Conservation (phyloP, 1,139 yeast species). For the Debaryomyces robertsiae region DNA sequence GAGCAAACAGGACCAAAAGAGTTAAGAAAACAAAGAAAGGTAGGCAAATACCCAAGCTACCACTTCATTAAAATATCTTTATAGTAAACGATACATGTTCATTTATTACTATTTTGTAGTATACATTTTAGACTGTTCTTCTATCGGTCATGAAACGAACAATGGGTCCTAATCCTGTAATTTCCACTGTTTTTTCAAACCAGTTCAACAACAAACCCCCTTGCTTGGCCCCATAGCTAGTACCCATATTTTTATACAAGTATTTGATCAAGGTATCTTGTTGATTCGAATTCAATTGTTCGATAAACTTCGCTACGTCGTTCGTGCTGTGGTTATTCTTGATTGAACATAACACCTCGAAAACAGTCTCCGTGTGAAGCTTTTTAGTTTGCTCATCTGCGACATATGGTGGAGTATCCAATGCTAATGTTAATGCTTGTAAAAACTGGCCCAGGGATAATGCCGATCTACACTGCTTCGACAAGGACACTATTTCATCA, state of each 20-base stretch:
- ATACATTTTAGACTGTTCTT: slow-evolving; percentile 58
- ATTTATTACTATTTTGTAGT: slow-evolving; percentile 8
- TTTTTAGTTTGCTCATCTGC: slow-evolving; percentile 60
- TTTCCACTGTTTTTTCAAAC: slow-evolving; percentile 88
- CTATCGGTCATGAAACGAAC: slow-evolving; percentile 85
- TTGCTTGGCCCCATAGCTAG: slow-evolving; percentile 76
- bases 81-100: neutral
- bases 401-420: slow-evolving; percentile 82
- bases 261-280: slow-evolving; percentile 82
- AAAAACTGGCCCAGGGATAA: slow-evolving; percentile 73
- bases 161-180: slow-evolving; percentile 86
- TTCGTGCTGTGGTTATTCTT: slow-evolving; percentile 56
- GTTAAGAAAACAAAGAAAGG: slow-evolving; percentile 3
- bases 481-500: slow-evolving; percentile 56
- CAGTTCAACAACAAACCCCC: slow-evolving; percentile 86
- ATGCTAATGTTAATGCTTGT: slow-evolving; percentile 64
- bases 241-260: slow-evolving; percentile 82
- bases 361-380: slow-evolving; percentile 55
- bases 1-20: neutral
- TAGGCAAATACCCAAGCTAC: neutral
- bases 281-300: slow-evolving; percentile 60
- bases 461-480: slow-evolving; percentile 60
- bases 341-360: slow-evolving; percentile 74
- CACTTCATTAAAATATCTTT: too few species aligned
- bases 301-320: slow-evolving; percentile 66